Percentiles rank a stretch among this genome's conserved stretches.
phyloP scores from a whole-genome alignment of 163 green algal genomes.

The Scenedesmus sp. region DNA sequence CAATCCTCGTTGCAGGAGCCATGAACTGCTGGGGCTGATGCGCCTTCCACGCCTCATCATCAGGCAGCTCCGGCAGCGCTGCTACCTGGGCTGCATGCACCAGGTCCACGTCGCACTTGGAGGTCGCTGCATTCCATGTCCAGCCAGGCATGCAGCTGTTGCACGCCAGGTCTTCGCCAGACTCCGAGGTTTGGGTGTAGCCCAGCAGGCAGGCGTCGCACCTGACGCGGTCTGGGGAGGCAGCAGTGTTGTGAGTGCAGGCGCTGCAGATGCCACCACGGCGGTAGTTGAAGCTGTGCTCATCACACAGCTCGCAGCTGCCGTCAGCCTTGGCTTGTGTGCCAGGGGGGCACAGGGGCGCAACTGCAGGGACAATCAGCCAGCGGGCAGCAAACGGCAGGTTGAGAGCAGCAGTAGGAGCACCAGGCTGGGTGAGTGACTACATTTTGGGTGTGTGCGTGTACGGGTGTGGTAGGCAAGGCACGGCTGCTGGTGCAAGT shows the following conservation, averaged over 20 bases:
- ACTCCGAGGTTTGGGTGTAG: conserved; percentile 6
- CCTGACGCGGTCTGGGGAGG: conserved; percentile 1
- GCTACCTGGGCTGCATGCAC: not conserved
- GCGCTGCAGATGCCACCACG: conserved; percentile 21
- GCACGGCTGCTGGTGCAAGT: not conserved
- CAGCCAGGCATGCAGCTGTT: conserved; percentile 29
- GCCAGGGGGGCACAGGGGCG: conserved; percentile 22
- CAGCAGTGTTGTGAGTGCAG: conserved; percentile 29
- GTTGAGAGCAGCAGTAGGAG: not conserved
- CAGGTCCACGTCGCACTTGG: conserved; percentile 12
- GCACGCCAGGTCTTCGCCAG: conserved; percentile 30
- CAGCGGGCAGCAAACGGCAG: not conserved
- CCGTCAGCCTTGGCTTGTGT: conserved; percentile 9
- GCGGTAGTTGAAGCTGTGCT: conserved; percentile 23
- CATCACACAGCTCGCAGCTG: conserved; percentile 7
- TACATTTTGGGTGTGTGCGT: not conserved
- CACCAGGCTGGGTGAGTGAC: not conserved
- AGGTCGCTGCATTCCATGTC: not conserved
- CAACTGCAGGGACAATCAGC: conserved; percentile 7
- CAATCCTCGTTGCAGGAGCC: not conserved
- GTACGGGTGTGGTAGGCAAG: not conserved
- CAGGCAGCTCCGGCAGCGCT: not conserved
- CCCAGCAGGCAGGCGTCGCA: conserved; percentile 26
- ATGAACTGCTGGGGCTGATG: conserved; percentile 3
- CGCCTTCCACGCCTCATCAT: conserved; percentile 25